These are phyloP conservation scores for Diplogelasinospora grovesii DNA, from an alignment of 495 filamentous ascomycete genomes.

Conservation along the genomic window DNA sequence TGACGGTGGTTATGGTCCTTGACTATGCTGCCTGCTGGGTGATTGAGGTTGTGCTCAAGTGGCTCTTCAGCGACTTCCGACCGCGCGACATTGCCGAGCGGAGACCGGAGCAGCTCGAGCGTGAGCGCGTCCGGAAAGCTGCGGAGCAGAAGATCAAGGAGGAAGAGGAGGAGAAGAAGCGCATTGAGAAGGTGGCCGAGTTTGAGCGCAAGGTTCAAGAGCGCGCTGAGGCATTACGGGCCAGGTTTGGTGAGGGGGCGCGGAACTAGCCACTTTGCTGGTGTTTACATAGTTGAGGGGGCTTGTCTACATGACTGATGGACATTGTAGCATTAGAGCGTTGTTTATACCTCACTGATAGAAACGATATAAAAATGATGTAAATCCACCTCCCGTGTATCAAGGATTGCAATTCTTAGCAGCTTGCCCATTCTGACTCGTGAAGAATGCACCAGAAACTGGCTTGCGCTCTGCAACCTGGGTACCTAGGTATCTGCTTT, in stretches of 20 bases:
- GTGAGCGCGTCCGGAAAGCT: conserved; percentile 60
- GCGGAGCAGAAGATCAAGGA: conserved; percentile 51
- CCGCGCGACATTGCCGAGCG: conserved; percentile 91
- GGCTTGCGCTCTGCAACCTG: no score
- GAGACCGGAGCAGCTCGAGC: conserved; percentile 77
- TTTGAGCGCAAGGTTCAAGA: conserved; percentile 43
- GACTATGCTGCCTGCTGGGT: conserved; percentile 87
- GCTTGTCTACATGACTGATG: no score
- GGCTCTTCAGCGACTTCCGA: conserved; percentile 79
- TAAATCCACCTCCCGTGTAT: no score
- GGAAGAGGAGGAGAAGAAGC: conserved; percentile 49
- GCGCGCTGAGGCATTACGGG: conserved; percentile 26
- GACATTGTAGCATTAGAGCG: no score
- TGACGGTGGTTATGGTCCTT: conserved; percentile 79
- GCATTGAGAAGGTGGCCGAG: conserved; percentile 38
- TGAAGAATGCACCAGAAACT: no score
- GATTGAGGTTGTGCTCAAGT: conserved; percentile 84
- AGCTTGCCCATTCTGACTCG: no score
- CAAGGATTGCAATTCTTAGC: no score
- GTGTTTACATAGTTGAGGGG: no score
- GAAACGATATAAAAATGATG: no score
- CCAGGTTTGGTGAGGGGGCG: conserved; percentile 14
- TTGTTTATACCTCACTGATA: no score
- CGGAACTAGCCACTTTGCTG: no score
- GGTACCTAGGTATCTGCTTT: no score